Base-by-base conservation (phyloP, 768 basidiomycete species). In the Lyophyllum atratum region DNA sequence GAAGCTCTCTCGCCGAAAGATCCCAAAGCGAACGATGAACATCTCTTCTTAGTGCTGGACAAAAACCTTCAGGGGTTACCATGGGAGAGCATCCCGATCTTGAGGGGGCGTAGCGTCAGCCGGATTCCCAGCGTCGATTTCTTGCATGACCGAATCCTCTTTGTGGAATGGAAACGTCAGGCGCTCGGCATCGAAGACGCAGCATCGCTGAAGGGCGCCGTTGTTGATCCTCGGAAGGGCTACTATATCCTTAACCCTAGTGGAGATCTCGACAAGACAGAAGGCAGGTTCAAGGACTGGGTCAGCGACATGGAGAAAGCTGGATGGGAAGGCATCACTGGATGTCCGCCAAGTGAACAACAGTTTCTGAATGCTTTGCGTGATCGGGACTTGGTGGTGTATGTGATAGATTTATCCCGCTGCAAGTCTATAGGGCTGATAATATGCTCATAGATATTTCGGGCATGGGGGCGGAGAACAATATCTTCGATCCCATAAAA, bases 391-490 rank as follows among this genome's bases (percentile, higher is more conserved):
- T 77, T 99, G 12, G 86, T 98, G n/a, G 82, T 98, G 95, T 97
- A 70, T 68, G 93, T 85, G 26, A 19, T 7, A 44, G n/a, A 14
- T 52, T 19, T 52, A 52, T 24, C 26, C 1, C 31, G 1, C n/a
- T 25, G 44, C n/a, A n/a, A n/a, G n/a, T 29, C 21, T 49, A 53
- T 6, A 28, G 49, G 9, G 37, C 42, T 57, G 39, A 47, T 31
- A 26, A 40, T n/a, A 31, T 52, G 25, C 42, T 21, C 51, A 8
- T 61, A 98, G 96, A 11, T 99, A 98, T 72, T 97, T 98, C 66
- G 97, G 97, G 14, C 97, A 99, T 65, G 94, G 94, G 2, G 95
- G 95, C 7, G 95, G 86, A 1, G 95, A 98, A 67, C 96, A 98
- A 64, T 99, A 96, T 66, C 80, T 92, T 7, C 88, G 92, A 2